Percentiles rank a stretch among this genome's conserved stretches.
Evolutionary conservation across 768 basidiomycete species (phyloP).

Genomic region (Naganishia vishniacii): DNA sequence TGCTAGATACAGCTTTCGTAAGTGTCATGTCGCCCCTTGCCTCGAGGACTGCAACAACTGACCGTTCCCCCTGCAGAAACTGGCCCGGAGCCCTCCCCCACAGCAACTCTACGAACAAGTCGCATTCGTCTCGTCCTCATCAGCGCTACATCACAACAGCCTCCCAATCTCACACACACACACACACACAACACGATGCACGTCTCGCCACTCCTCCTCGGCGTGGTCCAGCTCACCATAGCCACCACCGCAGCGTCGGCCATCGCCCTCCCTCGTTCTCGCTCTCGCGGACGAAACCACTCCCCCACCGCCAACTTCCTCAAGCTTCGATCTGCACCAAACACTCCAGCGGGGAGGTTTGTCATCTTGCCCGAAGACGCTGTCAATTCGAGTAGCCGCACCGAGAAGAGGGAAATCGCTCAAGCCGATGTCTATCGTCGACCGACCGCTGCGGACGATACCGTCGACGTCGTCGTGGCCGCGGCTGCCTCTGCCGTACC

Average conservation of each 20-base stretch:
- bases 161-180: background rate
- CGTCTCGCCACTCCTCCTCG: conserved; percentile 10
- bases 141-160: background rate
- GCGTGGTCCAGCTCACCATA: conserved; percentile 10
- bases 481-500: background rate
- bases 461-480: background rate
- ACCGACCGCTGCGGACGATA: background rate
- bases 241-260: conserved; percentile 4
- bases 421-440: conserved; percentile 3
- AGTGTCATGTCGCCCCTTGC: background rate
- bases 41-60: background rate
- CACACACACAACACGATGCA: background rate
- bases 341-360: background rate
- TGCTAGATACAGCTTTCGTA: background rate
- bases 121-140: background rate
- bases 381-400: background rate
- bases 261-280: conserved; percentile 8
- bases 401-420: conserved; percentile 10
- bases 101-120: background rate
- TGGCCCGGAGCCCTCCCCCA: conserved; percentile 8
- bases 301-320: background rate
- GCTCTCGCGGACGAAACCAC: background rate
- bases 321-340: conserved; percentile 5
- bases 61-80: background rate
- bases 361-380: background rate